Evolutionary conservation across 2,329 filamentous ascomycete species (phyloP), one percentile per base, ranked within the genome.

Genomic region (Xylaria polymorpha): DNA sequence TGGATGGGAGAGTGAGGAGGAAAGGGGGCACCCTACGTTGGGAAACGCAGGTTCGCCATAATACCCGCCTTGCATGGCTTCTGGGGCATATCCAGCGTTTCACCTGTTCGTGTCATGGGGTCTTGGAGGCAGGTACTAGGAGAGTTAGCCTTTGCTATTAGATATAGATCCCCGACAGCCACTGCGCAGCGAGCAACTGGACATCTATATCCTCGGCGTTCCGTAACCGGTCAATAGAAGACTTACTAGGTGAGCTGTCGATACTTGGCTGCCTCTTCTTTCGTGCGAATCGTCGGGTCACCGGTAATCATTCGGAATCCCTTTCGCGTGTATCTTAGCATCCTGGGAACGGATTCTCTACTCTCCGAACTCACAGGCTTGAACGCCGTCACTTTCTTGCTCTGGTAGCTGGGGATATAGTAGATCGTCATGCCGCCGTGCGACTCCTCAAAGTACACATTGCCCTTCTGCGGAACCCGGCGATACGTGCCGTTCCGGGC

Each of bases 1-100:
- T 25, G 25, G 9, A 37, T 37, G 7, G 29, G 22, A 44, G 53
- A 61, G 14, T 39, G 22, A 29, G 37, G 29, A 9, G 41, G 35
- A 53, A 59, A 25, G 46, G 14, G 32, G 25, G 37, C 10, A 18
- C 14, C 15, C 70, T 66, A 77, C 74, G 79, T 81, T 20, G 83
- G 84, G 77, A 85, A 84, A 5, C 81, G 80, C 69, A 82, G 79
- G 60, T 83, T 83, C 53, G 82, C 79, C 77, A 83, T 80, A 60
- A 80, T 80, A 3, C 78, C 79, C 3, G 74, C 75, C 22, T 74
- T 72, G 72, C 79, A 81, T 1, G 74, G 70, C 73, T 74, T 76
- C 64, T 75, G 77, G 4, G 82, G 82, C 72, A 84, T 79, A 61
- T 80, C 74, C 61, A 77, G 73, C 0, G 79, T 81, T 75, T 82